These are phyloP conservation scores for Zygotorulaspora mrakii DNA, from an alignment of 1,139 yeast species.

Conservation along the genomic window DNA sequence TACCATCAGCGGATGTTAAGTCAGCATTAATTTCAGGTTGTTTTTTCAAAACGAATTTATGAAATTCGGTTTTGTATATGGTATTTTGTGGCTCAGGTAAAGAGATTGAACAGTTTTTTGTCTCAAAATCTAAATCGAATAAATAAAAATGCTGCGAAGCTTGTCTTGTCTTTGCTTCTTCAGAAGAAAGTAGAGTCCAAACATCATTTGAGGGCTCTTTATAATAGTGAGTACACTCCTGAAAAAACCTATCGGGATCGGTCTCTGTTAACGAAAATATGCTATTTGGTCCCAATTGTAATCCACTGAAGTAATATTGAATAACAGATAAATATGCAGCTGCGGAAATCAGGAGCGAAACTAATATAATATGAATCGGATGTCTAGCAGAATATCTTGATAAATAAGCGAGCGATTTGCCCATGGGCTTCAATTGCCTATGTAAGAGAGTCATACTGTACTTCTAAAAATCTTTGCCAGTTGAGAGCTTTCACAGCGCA, in stretches of 20 bases:
- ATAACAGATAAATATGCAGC: conserved; percentile 77
- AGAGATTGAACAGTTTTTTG: conserved; percentile 15
- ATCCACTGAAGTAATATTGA: conserved; percentile 59
- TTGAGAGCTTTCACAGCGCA: too few relatives aligned
- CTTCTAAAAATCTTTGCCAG: not conserved
- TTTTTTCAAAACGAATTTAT: conserved; percentile 29
- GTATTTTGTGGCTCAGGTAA: conserved; percentile 26
- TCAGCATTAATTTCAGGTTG: conserved; percentile 21
- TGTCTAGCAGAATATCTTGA: conserved; percentile 71
- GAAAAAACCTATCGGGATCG: conserved; percentile 21
- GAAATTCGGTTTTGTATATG: conserved; percentile 22
- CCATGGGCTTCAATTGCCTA: conserved; percentile 28
- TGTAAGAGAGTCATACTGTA: conserved; percentile 31
- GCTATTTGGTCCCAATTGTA: conserved; percentile 27
- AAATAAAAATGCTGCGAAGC: conserved; percentile 30
- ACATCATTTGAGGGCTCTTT: conserved; percentile 20
- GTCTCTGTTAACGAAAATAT: conserved; percentile 20
- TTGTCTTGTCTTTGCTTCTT: conserved; percentile 20
- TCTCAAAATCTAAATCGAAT: conserved; percentile 28
- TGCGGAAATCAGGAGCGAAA: conserved; percentile 72
- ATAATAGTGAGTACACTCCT: conserved; percentile 32
- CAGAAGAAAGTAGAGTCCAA: conserved; percentile 23
- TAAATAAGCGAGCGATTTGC: conserved; percentile 42
- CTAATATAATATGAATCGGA: conserved; percentile 84
- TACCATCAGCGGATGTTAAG: conserved; percentile 42